Base-by-base conservation (phyloP, 257 asterid species). In the Scutellaria baicalensis region DNA sequence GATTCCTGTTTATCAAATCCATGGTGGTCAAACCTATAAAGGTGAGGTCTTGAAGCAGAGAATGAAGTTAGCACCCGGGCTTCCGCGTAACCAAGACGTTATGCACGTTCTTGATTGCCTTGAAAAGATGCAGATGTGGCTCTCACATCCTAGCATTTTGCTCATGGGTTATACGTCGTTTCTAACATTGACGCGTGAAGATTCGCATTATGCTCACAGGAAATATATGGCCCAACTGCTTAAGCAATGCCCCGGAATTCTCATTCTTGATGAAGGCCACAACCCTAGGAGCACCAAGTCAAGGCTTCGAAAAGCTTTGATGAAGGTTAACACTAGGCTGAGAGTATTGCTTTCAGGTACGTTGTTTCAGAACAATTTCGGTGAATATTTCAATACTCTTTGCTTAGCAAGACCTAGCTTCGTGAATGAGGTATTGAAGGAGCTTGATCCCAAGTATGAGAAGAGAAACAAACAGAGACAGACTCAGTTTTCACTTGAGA, bases 111-210 rank as follows among this genome's bases (percentile, higher is more conserved):
- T 94, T 74, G 99, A 91, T 72, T 94, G 97, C 72, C 78, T 94
- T 1, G 99, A 94, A 64, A 94, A 94, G 81, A 89, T 94, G 91
- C 97, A 91, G 75, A 83, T 81, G 75, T 94, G 99, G 99, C 97
- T 94, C 56, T 79, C 97, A 0, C 96, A 91, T 62, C 99, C 99
- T 0, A 94, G 99, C 63, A 84, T 94, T 20, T 85, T 94, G 17
- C 89, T 94, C 17, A 94, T 94, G 99, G 99, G 99, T 2, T 94
- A 94, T 79, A 94, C 97, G 13, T 94, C 97, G 1, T 94, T 94
- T 75, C 68, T 94, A 52, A 94, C 97, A 0, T 59, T 94, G 49
- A 89, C 97, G 0, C 86, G 99, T 16, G 99, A 94, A 79, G 99
- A 90, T 66, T 94, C 99, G 0, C 89, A 81, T 33, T 91, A 94